These are phyloP conservation scores for Pistacia vera DNA, from an alignment of 345 rosid genomes.

Conservation along the genomic window DNA sequence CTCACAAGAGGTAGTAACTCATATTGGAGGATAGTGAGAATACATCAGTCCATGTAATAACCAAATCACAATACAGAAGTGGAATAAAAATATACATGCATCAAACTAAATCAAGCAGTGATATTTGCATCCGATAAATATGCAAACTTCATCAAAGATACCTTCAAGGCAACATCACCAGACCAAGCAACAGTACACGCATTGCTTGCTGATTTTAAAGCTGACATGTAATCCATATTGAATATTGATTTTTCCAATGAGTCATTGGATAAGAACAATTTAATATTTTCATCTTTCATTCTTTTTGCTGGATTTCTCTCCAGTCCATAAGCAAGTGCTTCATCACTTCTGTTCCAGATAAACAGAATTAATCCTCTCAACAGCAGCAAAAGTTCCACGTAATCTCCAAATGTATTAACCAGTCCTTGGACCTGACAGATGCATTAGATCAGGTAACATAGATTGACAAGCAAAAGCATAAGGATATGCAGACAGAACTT, in stretches of 20 bases:
- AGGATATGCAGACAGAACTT: conserved; percentile 36
- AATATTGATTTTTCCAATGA: conserved; percentile 39
- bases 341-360: conserved; percentile 80
- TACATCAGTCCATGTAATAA: background rate
- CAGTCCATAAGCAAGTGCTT: conserved; percentile 88
- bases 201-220: conserved; percentile 57
- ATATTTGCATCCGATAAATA: background rate
- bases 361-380: conserved; percentile 87
- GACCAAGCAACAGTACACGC: conserved; percentile 73
- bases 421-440: conserved; percentile 85
- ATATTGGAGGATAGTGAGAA: background rate
- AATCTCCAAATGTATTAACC: conserved; percentile 94
- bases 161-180: conserved; percentile 90
- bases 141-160: conserved; percentile 29
- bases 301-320: conserved; percentile 73
- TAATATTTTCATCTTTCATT: conserved; percentile 54
- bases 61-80: background rate
- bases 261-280: conserved; percentile 56
- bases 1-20: conserved; percentile 2
- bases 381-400: conserved; percentile 86
- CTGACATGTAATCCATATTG: conserved; percentile 67
- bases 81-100: conserved; percentile 3
- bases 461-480: conserved; percentile 11
- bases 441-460: conserved; percentile 18
- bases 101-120: background rate